Conservation (phyloP, 495 filamentous ascomycete species). For the Aspergillus cavernicola region DNA sequence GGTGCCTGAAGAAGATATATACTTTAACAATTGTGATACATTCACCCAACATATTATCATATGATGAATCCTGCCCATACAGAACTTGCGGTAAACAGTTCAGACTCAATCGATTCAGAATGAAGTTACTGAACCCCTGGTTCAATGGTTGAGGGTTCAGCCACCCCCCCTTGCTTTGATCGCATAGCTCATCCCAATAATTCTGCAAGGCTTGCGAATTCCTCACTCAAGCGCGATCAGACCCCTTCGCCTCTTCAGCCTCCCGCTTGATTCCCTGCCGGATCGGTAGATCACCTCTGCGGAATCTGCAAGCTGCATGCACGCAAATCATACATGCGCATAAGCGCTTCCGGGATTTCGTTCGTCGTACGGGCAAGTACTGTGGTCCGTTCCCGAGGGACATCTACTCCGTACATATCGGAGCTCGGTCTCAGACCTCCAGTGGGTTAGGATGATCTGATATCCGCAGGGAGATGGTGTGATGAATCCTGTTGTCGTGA, state of each 20-base stretch:
- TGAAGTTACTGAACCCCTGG: too few species aligned
- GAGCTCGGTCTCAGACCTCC: too few species aligned
- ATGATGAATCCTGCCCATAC: background rate
- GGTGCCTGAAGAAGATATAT: too few species aligned
- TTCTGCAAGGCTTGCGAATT: slow-evolving; percentile 14
- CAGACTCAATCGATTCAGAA: too few species aligned
- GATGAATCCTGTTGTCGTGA: too few species aligned
- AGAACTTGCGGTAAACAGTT: background rate
- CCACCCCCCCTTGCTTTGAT: slow-evolving; percentile 15
- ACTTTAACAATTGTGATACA: background rate
- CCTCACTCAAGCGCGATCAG: slow-evolving; percentile 10
- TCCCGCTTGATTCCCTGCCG: slow-evolving; percentile 11
- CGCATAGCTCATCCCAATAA: slow-evolving; percentile 10
- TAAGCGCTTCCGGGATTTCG: background rate
- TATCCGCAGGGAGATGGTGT: too few species aligned
- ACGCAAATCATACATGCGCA: slow-evolving; percentile 1
- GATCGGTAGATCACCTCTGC: slow-evolving; percentile 15
- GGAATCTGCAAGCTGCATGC: slow-evolving; percentile 7
- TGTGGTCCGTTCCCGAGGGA: too few species aligned
- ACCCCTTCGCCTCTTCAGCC: slow-evolving; percentile 12
- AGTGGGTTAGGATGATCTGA: too few species aligned
- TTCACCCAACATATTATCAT: background rate
- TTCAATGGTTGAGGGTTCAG: too few species aligned
- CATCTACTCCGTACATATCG: too few species aligned
- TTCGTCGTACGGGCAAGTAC: background rate